Percentiles rank a stretch among this genome's conserved stretches.
phyloP scores from a whole-genome alignment of 1,139 yeast genomes.

The Blastobotrys illinoisensis region DNA sequence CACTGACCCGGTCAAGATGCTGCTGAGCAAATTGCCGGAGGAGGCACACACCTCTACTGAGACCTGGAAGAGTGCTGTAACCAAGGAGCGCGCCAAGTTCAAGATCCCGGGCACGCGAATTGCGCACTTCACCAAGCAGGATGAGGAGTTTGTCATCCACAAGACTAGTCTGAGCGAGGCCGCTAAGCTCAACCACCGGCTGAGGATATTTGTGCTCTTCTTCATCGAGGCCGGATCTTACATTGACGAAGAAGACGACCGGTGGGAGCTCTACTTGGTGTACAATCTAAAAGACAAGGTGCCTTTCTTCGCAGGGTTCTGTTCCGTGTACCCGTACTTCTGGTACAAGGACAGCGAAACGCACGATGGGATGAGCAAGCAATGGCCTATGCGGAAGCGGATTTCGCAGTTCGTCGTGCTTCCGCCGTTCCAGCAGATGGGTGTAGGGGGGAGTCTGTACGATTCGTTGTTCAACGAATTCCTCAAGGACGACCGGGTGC shows the following conservation, averaged over 20 bases:
- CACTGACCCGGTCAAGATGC: constrained; percentile 44
- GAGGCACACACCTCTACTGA: constrained; percentile 55
- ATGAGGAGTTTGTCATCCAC: constrained; percentile 19
- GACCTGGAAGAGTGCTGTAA: constrained; percentile 56
- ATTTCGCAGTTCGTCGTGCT: constrained; percentile 83
- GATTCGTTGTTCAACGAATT: constrained; percentile 49
- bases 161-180: constrained; percentile 35
- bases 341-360: constrained; percentile 53
- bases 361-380: constrained; percentile 44
- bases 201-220: constrained; percentile 72
- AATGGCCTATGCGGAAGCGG: constrained; percentile 52
- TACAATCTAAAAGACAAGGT: constrained; percentile 25
- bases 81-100: constrained; percentile 40
- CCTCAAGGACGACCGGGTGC: constrained; percentile 47
- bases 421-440: constrained; percentile 67
- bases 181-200: constrained; percentile 54
- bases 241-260: constrained; percentile 67
- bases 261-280: constrained; percentile 58
- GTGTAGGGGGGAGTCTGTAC: constrained; percentile 69
- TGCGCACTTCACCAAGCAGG: constrained; percentile 35
- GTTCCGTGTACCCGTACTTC: constrained; percentile 84
- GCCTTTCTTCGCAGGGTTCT: constrained; percentile 60
- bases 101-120: constrained; percentile 36
- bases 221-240: constrained; percentile 93
- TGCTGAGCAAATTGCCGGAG: constrained; percentile 56